A percentile compares a stretch with the other conserved stretches of the same genome.
These are phyloP conservation scores for Gastrolobium villosum DNA, from an alignment of 306 rosid genomes.

Conservation along the genomic window DNA sequence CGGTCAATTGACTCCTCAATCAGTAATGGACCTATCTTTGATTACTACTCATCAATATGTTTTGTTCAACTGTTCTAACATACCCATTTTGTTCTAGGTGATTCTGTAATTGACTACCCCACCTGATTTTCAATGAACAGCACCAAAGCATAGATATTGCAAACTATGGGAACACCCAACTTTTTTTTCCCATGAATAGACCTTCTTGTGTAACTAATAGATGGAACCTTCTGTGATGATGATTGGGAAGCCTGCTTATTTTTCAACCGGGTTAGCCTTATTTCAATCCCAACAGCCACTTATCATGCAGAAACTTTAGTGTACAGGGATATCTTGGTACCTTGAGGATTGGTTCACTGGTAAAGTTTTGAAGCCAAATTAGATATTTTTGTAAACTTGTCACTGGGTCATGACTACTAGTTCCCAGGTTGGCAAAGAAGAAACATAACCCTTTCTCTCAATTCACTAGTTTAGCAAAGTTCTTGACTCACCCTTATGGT, in stretches of 20 bases:
- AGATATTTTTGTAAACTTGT: constrained; percentile 41
- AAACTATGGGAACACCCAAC: constrained; percentile 43
- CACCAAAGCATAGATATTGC: constrained; percentile 44
- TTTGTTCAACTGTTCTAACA: constrained; percentile 34
- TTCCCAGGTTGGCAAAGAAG: constrained; percentile 66
- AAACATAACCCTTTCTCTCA: constrained; percentile 37
- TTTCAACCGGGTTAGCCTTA: constrained; percentile 56
- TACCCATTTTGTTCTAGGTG: constrained; percentile 61
- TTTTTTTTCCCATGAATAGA: constrained; percentile 44
- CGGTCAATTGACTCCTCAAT: constrained; percentile 61
- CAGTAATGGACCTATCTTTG: constrained; percentile 59
- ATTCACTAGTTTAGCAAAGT: constrained; percentile 29
- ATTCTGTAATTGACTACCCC: constrained; percentile 64
- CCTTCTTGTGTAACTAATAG: constrained; percentile 45
- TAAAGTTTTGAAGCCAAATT: constrained; percentile 50
- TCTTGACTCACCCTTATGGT: not conserved
- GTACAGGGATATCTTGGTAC: constrained; percentile 49
- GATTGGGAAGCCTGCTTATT: constrained; percentile 58
- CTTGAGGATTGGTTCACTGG: constrained; percentile 53
- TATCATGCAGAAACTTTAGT: constrained; percentile 50
- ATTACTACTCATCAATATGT: not conserved
- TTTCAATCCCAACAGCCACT: constrained; percentile 36
- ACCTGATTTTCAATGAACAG: constrained; percentile 43
- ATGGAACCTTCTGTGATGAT: constrained; percentile 36
- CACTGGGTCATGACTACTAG: constrained; percentile 44